Evolutionary conservation across 257 asterid genomes (phyloP).

Genomic region (Echites panduratus): DNA sequence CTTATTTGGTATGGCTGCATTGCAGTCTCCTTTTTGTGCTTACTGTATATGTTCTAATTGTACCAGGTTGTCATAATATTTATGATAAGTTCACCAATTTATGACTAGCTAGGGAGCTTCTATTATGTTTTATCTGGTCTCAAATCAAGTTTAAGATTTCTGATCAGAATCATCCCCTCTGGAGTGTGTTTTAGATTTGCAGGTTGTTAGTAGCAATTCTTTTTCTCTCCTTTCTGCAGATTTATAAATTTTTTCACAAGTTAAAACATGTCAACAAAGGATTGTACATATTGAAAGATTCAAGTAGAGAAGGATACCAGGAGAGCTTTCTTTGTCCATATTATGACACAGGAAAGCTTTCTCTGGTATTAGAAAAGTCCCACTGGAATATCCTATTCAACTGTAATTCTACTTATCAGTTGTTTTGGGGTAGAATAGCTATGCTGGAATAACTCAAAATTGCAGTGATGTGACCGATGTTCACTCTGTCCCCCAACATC

Average conservation of each 20-base stretch:
- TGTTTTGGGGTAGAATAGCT: neutral
- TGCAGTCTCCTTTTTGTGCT: neutral
- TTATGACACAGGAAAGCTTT: neutral
- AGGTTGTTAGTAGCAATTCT: neutral
- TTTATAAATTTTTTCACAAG: neutral
- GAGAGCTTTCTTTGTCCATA: neutral
- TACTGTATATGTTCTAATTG: too few species aligned
- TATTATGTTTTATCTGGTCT: neutral
- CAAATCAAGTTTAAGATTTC: neutral
- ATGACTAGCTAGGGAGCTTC: neutral
- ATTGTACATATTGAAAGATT: neutral
- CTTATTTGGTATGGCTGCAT: slow-evolving; percentile 41
- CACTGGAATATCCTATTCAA: neutral
- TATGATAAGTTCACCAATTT: neutral
- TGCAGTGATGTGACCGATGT: too few species aligned
- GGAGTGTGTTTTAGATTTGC: neutral
- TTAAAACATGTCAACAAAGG: neutral
- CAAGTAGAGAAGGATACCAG: neutral
- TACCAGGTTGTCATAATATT: neutral
- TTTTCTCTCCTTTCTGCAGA: neutral
- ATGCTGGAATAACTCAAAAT: too few species aligned
- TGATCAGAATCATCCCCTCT: neutral
- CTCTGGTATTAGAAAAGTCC: neutral
- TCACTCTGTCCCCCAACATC: too few species aligned
- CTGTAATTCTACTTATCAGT: neutral